A percentile compares a stretch with the other conserved stretches of the same genome.
phyloP scores from a whole-genome alignment of 2,329 filamentous ascomycete species.

The Dactylellina drechsleri region DNA sequence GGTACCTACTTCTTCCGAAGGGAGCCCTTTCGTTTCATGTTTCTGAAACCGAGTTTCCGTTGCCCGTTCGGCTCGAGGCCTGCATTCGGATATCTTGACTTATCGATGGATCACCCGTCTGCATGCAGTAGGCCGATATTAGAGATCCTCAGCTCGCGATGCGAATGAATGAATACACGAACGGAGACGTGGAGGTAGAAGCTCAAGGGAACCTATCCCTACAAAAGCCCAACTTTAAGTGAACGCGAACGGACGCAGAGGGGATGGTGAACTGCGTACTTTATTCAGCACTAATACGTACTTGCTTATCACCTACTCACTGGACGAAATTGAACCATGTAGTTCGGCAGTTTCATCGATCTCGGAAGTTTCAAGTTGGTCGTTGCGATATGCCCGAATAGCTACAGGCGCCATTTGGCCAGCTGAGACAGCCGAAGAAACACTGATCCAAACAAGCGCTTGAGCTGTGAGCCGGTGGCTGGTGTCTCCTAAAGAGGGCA shows the following conservation, averaged over 20 bases:
- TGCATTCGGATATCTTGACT: constrained; percentile 23
- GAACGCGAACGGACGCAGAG: too few relatives aligned
- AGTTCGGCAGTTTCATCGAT: constrained; percentile 42
- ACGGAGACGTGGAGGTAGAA: too few relatives aligned
- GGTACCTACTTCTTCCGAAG: constrained; percentile 26
- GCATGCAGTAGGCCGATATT: too few relatives aligned
- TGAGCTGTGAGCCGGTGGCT: constrained; percentile 25
- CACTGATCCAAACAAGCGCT: constrained; percentile 33
- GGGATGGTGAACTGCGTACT: too few relatives aligned
- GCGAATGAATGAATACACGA: too few relatives aligned
- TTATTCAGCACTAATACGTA: too few relatives aligned
- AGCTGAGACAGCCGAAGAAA: constrained; percentile 35
- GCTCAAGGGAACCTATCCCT: too few relatives aligned
- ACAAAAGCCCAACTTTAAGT: too few relatives aligned
- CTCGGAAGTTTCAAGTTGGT: constrained; percentile 47
- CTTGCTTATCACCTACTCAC: too few relatives aligned
- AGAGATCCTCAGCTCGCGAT: too few relatives aligned
- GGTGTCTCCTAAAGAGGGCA: constrained; percentile 37
- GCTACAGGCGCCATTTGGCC: background rate
- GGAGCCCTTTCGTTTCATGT: constrained; percentile 29
- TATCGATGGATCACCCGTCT: background rate
- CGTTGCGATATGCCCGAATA: constrained; percentile 29
- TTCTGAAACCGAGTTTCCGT: constrained; percentile 24
- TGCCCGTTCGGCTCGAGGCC: constrained; percentile 37
- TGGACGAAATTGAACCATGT: background rate